Percentiles rank a stretch among this genome's conserved stretches.
phyloP scores from a whole-genome alignment of 768 basidiomycete species.

The Mycena haematopus region DNA sequence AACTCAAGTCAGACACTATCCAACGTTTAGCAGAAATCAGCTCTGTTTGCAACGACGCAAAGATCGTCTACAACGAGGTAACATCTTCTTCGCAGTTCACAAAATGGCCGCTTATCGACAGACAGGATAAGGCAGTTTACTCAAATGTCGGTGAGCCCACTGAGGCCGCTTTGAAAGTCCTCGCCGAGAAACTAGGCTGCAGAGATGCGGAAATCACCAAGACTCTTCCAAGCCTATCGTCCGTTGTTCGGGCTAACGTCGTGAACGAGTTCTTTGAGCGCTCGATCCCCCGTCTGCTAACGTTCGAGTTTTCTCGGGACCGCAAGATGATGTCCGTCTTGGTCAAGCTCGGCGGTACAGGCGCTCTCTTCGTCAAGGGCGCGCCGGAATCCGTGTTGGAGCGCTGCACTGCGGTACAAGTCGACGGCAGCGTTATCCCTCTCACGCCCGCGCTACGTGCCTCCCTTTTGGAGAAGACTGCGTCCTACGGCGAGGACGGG shows the following conservation, averaged over 20 bases:
- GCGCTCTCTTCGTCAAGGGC: constrained; percentile 93
- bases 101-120: constrained; percentile 8
- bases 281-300: constrained; percentile 79
- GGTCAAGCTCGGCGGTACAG: constrained; percentile 67
- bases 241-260: constrained; percentile 73
- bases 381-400: constrained; percentile 96
- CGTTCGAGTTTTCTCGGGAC: constrained; percentile 97
- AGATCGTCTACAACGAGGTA: constrained; percentile 82
- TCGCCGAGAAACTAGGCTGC: constrained; percentile 93
- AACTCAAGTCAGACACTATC: constrained; percentile 71
- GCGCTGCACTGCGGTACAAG: constrained; percentile 77
- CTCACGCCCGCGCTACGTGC: constrained; percentile 68
- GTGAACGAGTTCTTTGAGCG: constrained; percentile 86
- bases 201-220: constrained; percentile 62
- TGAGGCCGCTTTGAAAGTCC: constrained; percentile 94
- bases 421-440: constrained; percentile 67
- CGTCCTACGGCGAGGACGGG: constrained; percentile 79
- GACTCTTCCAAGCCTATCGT: constrained; percentile 62
- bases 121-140: constrained; percentile 80
- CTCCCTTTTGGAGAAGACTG: constrained; percentile 66
- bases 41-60: constrained; percentile 94
- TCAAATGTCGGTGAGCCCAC: constrained; percentile 94
- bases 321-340: constrained; percentile 99
- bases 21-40: constrained; percentile 90
- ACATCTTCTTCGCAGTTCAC: constrained; percentile 34